Evolutionary conservation across 257 asterid species (phyloP).

Genomic region (Solanum gandarillasii): DNA sequence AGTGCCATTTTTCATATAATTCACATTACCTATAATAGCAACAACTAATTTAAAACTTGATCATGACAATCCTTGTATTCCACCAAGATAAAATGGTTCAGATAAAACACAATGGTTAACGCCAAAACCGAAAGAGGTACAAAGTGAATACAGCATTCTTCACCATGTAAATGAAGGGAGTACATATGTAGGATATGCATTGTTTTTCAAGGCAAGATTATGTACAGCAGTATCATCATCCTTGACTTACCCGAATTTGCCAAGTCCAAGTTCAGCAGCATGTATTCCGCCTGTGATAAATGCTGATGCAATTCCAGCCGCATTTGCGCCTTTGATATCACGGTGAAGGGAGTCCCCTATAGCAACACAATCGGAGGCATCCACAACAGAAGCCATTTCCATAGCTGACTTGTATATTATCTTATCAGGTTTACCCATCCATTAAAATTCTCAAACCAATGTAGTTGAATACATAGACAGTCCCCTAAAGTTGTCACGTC

Average conservation of each 20-base stretch:
- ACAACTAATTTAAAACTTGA: neutral
- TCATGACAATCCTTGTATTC: neutral
- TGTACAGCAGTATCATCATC: constrained; percentile 27
- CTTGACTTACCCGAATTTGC: constrained; percentile 50
- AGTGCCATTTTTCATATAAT: neutral
- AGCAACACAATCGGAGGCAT: constrained; percentile 72
- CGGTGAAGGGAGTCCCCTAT: constrained; percentile 95
- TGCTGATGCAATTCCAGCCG: constrained; percentile 54
- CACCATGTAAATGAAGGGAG: constrained; percentile 84
- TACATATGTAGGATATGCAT: constrained; percentile 65
- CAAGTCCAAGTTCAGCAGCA: constrained; percentile 69
- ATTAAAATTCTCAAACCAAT: constrained; percentile 6
- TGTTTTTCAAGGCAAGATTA: constrained; percentile 44
- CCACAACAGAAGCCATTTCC: constrained; percentile 52
- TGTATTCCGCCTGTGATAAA: constrained; percentile 72
- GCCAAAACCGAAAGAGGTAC: neutral
- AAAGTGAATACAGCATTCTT: neutral
- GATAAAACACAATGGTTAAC: neutral
- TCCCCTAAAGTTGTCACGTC: neutral
- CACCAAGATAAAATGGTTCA: neutral
- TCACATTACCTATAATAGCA: neutral
- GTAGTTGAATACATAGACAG: neutral
- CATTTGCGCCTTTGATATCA: constrained; percentile 84
- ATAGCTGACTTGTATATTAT: constrained; percentile 75
- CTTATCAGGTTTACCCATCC: constrained; percentile 99